These are phyloP conservation scores for Chamaenerion angustifolium DNA, from an alignment of 345 rosid species.

Conservation along the genomic window DNA sequence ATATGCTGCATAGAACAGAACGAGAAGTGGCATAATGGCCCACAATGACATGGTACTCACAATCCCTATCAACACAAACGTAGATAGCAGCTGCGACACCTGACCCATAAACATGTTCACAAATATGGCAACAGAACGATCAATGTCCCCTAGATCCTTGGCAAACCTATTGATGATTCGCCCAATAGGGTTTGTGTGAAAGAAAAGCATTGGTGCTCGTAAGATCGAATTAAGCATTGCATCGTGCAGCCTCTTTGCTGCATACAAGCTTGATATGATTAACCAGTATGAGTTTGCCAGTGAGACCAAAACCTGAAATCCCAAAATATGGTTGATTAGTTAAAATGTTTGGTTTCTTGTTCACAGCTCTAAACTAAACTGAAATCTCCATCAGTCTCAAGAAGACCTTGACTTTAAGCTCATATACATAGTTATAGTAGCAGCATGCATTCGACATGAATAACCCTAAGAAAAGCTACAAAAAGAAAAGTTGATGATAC, in stretches of 20 bases:
- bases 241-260: conserved; percentile 81
- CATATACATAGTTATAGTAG: no score
- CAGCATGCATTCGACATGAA: no score
- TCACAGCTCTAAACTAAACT: no score
- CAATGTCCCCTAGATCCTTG: conserved; percentile 93
- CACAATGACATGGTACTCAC: conserved; percentile 97
- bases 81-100: conserved; percentile 83
- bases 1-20: conserved; percentile 78
- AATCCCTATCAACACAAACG: conserved; percentile 82
- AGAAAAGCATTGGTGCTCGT: conserved; percentile 97
- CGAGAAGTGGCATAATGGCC: conserved; percentile 96
- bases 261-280: conserved; percentile 72
- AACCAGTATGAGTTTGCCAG: conserved; percentile 83
- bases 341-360: no score
- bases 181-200: conserved; percentile 94
- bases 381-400: no score
- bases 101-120: conserved; percentile 73
- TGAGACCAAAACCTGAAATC: conserved; percentile 63
- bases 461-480: no score
- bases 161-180: conserved; percentile 92
- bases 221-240: conserved; percentile 84
- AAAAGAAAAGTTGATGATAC: no score
- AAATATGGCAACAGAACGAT: conserved; percentile 62
- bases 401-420: no score
- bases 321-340: conserved; percentile 1